Evolutionary conservation across 2,329 filamentous ascomycete genomes (phyloP).

Genomic region (Parascedosporium putredinis): DNA sequence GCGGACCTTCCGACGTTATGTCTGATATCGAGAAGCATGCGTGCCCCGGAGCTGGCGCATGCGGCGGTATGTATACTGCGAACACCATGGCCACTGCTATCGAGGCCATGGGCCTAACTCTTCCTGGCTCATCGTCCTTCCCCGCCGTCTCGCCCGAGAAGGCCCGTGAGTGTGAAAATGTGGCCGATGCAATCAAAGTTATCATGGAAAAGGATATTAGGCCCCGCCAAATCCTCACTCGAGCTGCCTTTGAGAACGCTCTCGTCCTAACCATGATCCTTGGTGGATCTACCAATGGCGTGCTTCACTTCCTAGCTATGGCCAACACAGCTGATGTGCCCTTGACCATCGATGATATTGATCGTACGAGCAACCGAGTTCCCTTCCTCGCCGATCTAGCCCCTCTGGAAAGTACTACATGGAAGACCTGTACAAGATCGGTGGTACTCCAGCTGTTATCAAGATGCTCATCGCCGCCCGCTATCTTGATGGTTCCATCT

Average conservation of each 20-base stretch:
- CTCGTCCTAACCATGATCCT: slow-evolving; percentile 84
- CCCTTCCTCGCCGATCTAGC: slow-evolving; percentile 81
- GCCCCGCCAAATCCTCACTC: slow-evolving; percentile 70
- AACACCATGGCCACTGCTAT: slow-evolving; percentile 91
- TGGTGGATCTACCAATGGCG: slow-evolving; percentile 82
- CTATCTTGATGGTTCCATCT: slow-evolving; percentile 66
- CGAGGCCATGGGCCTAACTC: slow-evolving; percentile 74
- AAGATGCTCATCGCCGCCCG: slow-evolving; percentile 71
- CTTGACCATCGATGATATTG: slow-evolving; percentile 72
- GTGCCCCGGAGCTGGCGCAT: slow-evolving; percentile 56
- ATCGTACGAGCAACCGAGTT: slow-evolving; percentile 69
- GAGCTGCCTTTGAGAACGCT: slow-evolving; percentile 75
- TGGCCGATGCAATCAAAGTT: slow-evolving; percentile 63
- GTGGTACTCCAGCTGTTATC: slow-evolving; percentile 75
- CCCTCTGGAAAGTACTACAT: slow-evolving; percentile 74
- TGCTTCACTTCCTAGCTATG: slow-evolving; percentile 85
- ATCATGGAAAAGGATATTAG: slow-evolving; percentile 78
- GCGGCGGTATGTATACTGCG: slow-evolving; percentile 84
- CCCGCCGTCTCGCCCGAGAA: slow-evolving; percentile 75
- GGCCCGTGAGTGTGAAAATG: slow-evolving; percentile 75
- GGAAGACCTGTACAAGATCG: slow-evolving; percentile 78
- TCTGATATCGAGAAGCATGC: slow-evolving; percentile 72
- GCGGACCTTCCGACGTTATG: slow-evolving; percentile 67
- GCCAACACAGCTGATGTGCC: slow-evolving; percentile 71
- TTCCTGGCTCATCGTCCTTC: slow-evolving; percentile 76